Conservation (phyloP, 176 grass and related monocot species). For the Puya raimondii region DNA sequence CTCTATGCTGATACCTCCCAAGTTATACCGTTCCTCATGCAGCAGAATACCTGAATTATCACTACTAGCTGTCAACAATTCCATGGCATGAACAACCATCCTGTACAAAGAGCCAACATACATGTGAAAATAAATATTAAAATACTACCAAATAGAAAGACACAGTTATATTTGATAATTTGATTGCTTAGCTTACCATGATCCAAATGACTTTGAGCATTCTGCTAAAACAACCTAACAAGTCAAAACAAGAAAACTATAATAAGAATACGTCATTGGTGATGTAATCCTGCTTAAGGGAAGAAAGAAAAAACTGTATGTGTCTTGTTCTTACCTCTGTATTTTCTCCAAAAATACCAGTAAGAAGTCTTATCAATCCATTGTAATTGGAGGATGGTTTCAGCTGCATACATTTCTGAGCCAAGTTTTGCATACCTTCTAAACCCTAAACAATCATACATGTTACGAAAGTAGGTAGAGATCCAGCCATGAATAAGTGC, state of each 20-base stretch:
- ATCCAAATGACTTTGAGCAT: slow-evolving; percentile 72
- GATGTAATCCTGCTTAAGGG: slow-evolving; percentile 7
- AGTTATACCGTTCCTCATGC: slow-evolving; percentile 70
- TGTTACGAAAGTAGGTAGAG: neutral
- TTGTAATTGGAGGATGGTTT: slow-evolving; percentile 49
- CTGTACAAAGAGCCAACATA: slow-evolving; percentile 26
- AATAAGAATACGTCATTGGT: neutral
- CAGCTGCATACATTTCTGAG: slow-evolving; percentile 80
- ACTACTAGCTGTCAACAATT: slow-evolving; percentile 74
- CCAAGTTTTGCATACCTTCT: slow-evolving; percentile 77
- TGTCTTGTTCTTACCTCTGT: slow-evolving; percentile 44
- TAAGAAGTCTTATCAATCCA: slow-evolving; percentile 68
- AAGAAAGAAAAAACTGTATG: slow-evolving; percentile 7
- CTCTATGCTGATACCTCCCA: slow-evolving; percentile 75
- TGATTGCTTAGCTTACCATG: slow-evolving; percentile 57
- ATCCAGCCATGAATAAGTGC: too few relatives aligned
- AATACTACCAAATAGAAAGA: slow-evolving; percentile 4
- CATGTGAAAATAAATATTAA: neutral
- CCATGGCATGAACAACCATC: slow-evolving; percentile 87
- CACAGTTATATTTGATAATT: neutral
- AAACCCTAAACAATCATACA: slow-evolving; percentile 52
- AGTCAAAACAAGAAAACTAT: slow-evolving; percentile 26
- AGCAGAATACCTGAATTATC: slow-evolving; percentile 71
- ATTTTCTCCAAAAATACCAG: slow-evolving; percentile 82
- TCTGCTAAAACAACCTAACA: slow-evolving; percentile 82